Conservation (phyloP, 1,284 basidiomycete genomes). For the Cryptococcus sp. region DNA sequence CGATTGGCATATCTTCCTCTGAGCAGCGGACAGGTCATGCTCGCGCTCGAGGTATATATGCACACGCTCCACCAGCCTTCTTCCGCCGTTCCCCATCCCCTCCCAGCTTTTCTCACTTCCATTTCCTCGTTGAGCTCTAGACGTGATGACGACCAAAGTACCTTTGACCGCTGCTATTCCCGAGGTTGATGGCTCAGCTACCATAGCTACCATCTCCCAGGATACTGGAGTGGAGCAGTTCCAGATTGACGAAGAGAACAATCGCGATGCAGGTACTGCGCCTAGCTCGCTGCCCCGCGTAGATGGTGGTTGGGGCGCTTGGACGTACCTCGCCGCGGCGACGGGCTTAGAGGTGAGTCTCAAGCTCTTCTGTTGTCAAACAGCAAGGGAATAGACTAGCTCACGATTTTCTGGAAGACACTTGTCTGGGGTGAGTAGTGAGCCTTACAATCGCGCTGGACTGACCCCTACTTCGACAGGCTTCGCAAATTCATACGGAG, state of each 20-base stretch:
- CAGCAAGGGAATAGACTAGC: background rate
- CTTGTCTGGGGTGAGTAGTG: slow-evolving; percentile 27
- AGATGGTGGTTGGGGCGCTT: slow-evolving; percentile 32
- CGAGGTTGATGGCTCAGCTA: no score
- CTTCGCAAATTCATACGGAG: slow-evolving; percentile 30
- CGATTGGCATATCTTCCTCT: no score
- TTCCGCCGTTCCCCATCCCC: no score
- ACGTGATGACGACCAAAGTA: no score
- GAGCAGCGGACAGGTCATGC: no score
- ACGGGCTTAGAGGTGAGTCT: slow-evolving; percentile 24
- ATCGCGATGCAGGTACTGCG: background rate
- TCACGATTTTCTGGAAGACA: slow-evolving; percentile 8
- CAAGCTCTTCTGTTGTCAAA: no score
- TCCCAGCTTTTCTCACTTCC: no score
- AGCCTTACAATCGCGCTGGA: background rate
- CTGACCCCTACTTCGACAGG: slow-evolving; percentile 11
- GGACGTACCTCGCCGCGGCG: slow-evolving; percentile 25
- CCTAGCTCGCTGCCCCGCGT: slow-evolving; percentile 18
- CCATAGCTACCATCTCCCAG: no score
- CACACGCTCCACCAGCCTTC: no score
- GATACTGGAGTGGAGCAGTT: background rate
- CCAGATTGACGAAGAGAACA: slow-evolving; percentile 5
- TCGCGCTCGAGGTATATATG: no score
- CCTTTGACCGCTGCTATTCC: no score
- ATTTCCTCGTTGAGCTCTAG: no score